Evolutionary conservation across 164 flowering plant species (phyloP), one percentile per base, ranked within the genome.

Genomic region (Sedum album): DNA sequence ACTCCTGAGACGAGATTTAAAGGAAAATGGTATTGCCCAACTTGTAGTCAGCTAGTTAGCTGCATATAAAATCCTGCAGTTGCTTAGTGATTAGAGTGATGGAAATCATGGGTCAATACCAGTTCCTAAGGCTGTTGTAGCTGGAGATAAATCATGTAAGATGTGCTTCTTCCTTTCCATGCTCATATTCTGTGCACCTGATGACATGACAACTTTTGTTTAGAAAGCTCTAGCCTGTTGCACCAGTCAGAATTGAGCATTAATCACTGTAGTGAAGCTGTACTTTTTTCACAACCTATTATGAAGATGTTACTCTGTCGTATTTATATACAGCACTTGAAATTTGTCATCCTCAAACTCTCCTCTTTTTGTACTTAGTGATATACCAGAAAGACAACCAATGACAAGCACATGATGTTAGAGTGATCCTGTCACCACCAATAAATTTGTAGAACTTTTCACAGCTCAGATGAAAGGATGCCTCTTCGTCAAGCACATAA

Each of bases 1-100:
- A 88, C 97, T 63, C 93, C 97, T n/a, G 99, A 95, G 82, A 95
- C 99, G 49, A 84, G 97, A 76, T 95, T 92, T 79, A 89, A 86
- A 70, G 97, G 96, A 31, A 92, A 95, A 79, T 92, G 99, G 98
- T 92, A 82, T 69, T 92, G 98, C 73, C 99, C 99, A 55, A 90
- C 96, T 30, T 95, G 99, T 78, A 82, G 80, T 76, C 72, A 68
- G 36, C 80, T 83, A 39, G 69, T 68, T 57, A 26, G 62, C 28
- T 57, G 61, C 31, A 10, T 8, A 55, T 17, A 31, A 28, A 26
- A 55, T 11, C 61, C 18, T 11, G 17, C 61, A 9, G 26, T 5
- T 21, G 2, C 57, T 17, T 18, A 48, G 53, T 48, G 53, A 48
- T 21, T 4, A 48, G 53, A 48, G 53, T 48, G 53, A 48, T 18